Conservation (phyloP, 2,329 filamentous ascomycete genomes). For the Plenodomus lindquistii region DNA sequence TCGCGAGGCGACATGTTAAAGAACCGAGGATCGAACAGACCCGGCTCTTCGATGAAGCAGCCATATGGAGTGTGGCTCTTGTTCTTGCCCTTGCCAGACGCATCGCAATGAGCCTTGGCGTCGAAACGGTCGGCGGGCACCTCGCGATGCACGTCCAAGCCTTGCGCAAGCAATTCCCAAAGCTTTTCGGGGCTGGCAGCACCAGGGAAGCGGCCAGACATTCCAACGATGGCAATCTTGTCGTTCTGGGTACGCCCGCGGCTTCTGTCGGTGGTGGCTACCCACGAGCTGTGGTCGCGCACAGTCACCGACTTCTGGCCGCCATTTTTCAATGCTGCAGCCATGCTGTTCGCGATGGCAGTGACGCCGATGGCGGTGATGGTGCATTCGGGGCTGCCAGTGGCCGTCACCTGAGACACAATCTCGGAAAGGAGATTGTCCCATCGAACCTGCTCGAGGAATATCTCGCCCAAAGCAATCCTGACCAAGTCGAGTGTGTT, state of each 20-base stretch:
- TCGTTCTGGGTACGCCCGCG: slow-evolving; percentile 57
- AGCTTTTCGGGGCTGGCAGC: slow-evolving; percentile 71
- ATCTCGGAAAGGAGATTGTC: slow-evolving; percentile 53
- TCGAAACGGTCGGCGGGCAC: slow-evolving; percentile 75
- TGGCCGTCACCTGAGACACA: slow-evolving; percentile 51
- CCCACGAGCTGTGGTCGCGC: slow-evolving; percentile 53
- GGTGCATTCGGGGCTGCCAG: slow-evolving; percentile 47
- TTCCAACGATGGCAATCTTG: slow-evolving; percentile 84
- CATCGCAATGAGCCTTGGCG: slow-evolving; percentile 70
- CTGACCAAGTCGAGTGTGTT: slow-evolving; percentile 52
- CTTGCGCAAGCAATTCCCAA: slow-evolving; percentile 75
- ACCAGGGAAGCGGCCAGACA: slow-evolving; percentile 76
- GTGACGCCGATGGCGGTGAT: slow-evolving; percentile 57
- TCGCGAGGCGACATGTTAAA: slow-evolving; percentile 87
- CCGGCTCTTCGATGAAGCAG: slow-evolving; percentile 75
- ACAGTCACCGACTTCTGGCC: slow-evolving; percentile 50
- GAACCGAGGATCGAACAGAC: slow-evolving; percentile 79
- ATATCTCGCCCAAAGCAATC: slow-evolving; percentile 50
- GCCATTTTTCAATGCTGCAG: slow-evolving; percentile 57
- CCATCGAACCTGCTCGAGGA: slow-evolving; percentile 54
- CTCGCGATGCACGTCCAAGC: slow-evolving; percentile 72
- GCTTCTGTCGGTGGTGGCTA: slow-evolving; percentile 27
- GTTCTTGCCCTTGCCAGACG: slow-evolving; percentile 73
- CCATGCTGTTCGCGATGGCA: slow-evolving; percentile 59
- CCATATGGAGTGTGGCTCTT: slow-evolving; percentile 77